These are phyloP conservation scores for Diaporthe sp. DNA, from an alignment of 2,329 filamentous ascomycete genomes.

Conservation along the genomic window DNA sequence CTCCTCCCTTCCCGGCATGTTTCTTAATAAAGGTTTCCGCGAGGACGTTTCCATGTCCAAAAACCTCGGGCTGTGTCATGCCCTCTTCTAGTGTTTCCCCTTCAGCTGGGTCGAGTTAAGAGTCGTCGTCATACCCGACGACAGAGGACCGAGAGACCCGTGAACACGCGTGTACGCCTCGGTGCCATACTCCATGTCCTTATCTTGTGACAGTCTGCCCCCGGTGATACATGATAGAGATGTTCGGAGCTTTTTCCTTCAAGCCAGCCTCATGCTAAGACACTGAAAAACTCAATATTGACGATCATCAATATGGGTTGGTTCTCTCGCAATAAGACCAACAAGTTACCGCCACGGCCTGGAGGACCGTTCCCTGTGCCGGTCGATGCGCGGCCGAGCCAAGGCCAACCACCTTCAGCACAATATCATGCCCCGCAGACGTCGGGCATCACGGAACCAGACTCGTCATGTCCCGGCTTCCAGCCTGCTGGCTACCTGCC, in stretches of 20 bases:
- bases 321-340: conserved; percentile 39
- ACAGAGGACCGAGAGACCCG: conserved; percentile 13
- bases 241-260: conserved; percentile 8
- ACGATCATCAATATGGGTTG: conserved; percentile 35
- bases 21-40: conserved; percentile 23
- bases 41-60: conserved; percentile 5
- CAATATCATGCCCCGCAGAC: conserved; percentile 35
- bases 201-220: conserved; percentile 10
- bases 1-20: not conserved
- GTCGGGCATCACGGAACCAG: conserved; percentile 24
- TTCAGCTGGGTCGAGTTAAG: conserved; percentile 25
- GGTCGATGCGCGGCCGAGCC: conserved; percentile 15
- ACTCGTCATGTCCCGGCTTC: conserved; percentile 39
- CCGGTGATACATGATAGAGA: conserved; percentile 18
- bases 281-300: not conserved
- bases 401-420: conserved; percentile 26
- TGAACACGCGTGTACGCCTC: conserved; percentile 18
- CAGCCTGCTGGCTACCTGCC: conserved; percentile 48
- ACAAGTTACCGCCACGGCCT: conserved; percentile 28
- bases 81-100: conserved; percentile 16
- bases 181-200: conserved; percentile 13
- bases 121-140: conserved; percentile 21
- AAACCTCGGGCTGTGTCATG: conserved; percentile 10
- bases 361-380: conserved; percentile 23
- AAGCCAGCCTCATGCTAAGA: conserved; percentile 25